phyloP scores from a whole-genome alignment of 2,329 filamentous ascomycete species.

The Elsinoe australis region DNA sequence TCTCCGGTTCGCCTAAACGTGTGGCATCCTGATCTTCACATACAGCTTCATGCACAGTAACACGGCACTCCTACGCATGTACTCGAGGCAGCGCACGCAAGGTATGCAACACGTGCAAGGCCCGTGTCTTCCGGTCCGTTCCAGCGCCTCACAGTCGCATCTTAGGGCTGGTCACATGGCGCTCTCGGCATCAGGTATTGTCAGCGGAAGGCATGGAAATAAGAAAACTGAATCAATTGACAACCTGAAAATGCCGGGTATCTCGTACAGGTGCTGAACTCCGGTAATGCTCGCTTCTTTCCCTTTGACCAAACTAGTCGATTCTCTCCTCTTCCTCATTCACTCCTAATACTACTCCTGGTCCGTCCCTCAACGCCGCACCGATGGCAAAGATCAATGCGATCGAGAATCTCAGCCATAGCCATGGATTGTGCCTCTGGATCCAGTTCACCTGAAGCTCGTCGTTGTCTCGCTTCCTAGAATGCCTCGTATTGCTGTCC shows the following conservation, averaged over 20 bases:
- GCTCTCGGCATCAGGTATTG: too few species aligned
- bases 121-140: too few species aligned
- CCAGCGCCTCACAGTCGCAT: too few species aligned
- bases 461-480: not conserved
- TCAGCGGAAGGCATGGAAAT: not conserved
- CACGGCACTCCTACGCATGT: too few species aligned
- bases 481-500: not conserved
- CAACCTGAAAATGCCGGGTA: conserved; percentile 9
- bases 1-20: too few species aligned
- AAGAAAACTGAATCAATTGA: not conserved
- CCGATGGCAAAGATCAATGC: conserved; percentile 43
- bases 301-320: conserved; percentile 9
- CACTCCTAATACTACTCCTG: conserved; percentile 33
- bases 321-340: conserved; percentile 15
- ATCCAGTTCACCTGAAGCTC: conserved; percentile 15
- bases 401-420: conserved; percentile 44
- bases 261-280: conserved; percentile 1
- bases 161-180: too few species aligned
- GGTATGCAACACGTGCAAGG: too few species aligned
- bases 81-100: too few species aligned
- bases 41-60: too few species aligned
- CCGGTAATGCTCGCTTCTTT: conserved; percentile 3
- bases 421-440: conserved; percentile 29
- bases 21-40: too few species aligned
- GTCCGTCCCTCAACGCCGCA: conserved; percentile 42